Evolutionary conservation across 352 stramenopile genomes (phyloP).

Genomic region (Aphanomyces cochlioides): DNA sequence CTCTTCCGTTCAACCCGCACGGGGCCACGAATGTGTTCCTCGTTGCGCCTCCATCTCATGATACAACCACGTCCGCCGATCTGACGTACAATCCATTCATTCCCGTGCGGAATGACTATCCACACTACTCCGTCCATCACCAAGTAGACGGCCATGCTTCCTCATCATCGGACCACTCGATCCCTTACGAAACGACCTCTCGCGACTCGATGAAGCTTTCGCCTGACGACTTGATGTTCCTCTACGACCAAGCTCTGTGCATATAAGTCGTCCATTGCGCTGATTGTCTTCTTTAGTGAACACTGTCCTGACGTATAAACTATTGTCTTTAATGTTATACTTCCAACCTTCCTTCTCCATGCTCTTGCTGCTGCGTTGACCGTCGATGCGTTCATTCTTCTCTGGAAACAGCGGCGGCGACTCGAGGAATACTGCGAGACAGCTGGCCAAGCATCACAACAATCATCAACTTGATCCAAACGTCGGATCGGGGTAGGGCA

Average conservation of each 20-base stretch:
- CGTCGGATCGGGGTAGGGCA: no score
- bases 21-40: background rate
- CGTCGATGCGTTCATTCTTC: no score
- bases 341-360: no score
- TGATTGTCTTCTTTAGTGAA: no score
- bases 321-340: no score
- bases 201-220: constrained; percentile 6
- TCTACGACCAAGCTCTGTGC: constrained; percentile 11
- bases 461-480: no score
- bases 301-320: no score
- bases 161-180: background rate
- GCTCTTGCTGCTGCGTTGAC: no score
- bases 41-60: background rate
- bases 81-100: background rate
- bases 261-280: background rate
- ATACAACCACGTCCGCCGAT: background rate
- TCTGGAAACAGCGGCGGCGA: no score
- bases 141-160: background rate
- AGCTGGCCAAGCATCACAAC: no score
- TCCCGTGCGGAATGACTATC: background rate
- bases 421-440: no score
- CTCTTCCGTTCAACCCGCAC: constrained; percentile 1
- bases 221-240: background rate
- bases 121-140: no score
- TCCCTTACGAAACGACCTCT: background rate